Conservation (phyloP, 2,329 filamentous ascomycete species). For the Diaporthe destruens region DNA sequence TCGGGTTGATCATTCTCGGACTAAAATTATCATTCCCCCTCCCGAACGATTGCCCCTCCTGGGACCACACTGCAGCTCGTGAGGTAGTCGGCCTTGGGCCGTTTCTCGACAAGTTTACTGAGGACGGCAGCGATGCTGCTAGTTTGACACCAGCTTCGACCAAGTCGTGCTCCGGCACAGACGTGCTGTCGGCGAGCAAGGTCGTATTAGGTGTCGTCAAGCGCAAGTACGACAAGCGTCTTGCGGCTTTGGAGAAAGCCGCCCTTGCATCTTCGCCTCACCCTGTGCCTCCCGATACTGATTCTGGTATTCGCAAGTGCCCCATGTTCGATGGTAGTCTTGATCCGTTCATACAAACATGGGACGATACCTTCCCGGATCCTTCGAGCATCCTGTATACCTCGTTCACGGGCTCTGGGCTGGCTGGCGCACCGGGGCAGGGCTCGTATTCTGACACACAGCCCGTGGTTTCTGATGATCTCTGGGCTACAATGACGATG, state of each 20-base stretch:
- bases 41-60: constrained; percentile 50
- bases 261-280: background rate
- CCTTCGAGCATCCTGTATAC: constrained; percentile 30
- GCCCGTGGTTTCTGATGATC: constrained; percentile 54
- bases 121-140: constrained; percentile 30
- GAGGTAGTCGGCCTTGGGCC: constrained; percentile 54
- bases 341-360: constrained; percentile 59
- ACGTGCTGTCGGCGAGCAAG: constrained; percentile 59
- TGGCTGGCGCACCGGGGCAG: constrained; percentile 1
- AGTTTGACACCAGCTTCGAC: constrained; percentile 42
- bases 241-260: constrained; percentile 50
- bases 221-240: constrained; percentile 59
- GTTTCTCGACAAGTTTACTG: constrained; percentile 55
- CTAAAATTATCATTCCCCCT: constrained; percentile 62
- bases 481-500: constrained; percentile 64
- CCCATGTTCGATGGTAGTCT: constrained; percentile 66
- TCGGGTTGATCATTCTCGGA: constrained; percentile 57
- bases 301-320: constrained; percentile 51
- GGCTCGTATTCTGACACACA: constrained; percentile 41
- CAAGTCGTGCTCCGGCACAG: constrained; percentile 49
- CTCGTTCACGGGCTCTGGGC: constrained; percentile 25
- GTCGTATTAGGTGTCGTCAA: constrained; percentile 61
- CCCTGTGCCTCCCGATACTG: constrained; percentile 41
- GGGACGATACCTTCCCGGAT: constrained; percentile 55
- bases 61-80: constrained; percentile 56